Percentiles rank a stretch among this genome's conserved stretches.
phyloP scores from a whole-genome alignment of 2,329 filamentous ascomycete genomes.

The Colletotrichum scovillei region DNA sequence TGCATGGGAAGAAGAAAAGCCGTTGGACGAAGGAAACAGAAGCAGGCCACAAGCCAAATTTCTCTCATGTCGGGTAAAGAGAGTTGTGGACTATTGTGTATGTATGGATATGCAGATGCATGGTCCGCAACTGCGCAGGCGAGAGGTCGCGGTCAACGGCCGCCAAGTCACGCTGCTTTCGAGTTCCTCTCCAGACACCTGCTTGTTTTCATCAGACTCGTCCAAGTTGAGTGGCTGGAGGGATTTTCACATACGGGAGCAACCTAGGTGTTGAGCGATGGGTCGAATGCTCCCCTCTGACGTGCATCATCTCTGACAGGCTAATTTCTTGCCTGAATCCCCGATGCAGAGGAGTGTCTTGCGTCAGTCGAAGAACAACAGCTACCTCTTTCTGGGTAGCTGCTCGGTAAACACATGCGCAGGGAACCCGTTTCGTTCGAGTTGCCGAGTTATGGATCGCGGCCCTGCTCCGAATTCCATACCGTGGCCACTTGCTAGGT shows the following conservation, averaged over 20 bases:
- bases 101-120: neutral
- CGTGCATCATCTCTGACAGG: slow-evolving; percentile 26
- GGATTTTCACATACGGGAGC: slow-evolving; percentile 9
- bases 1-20: slow-evolving; percentile 15
- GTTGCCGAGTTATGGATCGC: neutral
- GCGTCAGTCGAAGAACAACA: neutral
- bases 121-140: slow-evolving; percentile 17
- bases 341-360: slow-evolving; percentile 12
- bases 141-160: neutral
- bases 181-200: neutral
- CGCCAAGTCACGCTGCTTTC: neutral
- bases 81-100: neutral
- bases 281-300: slow-evolving; percentile 24
- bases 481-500: neutral
- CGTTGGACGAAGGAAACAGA: slow-evolving; percentile 1
- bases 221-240: neutral
- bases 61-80: slow-evolving; percentile 30
- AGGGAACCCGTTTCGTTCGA: neutral
- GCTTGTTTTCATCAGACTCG: neutral
- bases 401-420: neutral
- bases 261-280: slow-evolving; percentile 2
- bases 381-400: neutral
- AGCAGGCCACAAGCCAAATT: slow-evolving; percentile 8
- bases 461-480: slow-evolving; percentile 15
- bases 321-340: slow-evolving; percentile 17